Percentiles rank a stretch among this genome's conserved stretches.
phyloP scores from a whole-genome alignment of 495 filamentous ascomycete species.

The Penicillium coffeae region DNA sequence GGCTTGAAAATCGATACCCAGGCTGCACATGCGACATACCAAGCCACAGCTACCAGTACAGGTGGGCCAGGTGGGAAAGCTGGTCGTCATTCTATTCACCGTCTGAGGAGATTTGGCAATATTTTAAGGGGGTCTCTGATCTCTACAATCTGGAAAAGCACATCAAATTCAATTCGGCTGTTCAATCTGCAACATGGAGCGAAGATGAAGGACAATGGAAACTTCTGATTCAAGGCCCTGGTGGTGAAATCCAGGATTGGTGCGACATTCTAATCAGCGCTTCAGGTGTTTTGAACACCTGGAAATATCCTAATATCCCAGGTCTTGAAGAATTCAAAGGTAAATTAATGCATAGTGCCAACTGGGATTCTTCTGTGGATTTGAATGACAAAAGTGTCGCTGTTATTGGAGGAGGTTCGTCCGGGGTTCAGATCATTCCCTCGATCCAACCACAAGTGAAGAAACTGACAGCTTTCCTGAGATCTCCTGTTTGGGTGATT shows the following conservation, averaged over 20 bases:
- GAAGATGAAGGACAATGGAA: constrained; percentile 33
- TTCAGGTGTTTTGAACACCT: constrained; percentile 46
- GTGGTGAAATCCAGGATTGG: constrained; percentile 8
- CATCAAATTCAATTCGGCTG: constrained; percentile 39
- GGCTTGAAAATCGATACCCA: not conserved
- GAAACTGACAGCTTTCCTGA: not conserved
- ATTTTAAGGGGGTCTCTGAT: constrained; percentile 42
- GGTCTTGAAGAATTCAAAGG: constrained; percentile 14
- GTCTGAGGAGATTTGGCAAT: not conserved
- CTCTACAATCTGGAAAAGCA: constrained; percentile 53
- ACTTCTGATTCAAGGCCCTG: constrained; percentile 18
- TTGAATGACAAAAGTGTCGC: constrained; percentile 40
- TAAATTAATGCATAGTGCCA: constrained; percentile 21
- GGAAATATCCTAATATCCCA: constrained; percentile 38
- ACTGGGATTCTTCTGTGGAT: constrained; percentile 18
- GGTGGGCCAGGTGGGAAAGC: constrained; percentile 19
- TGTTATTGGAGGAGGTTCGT: constrained; percentile 45
- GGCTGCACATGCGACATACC: constrained; percentile 1
- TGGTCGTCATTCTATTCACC: not conserved
- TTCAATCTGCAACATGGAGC: constrained; percentile 48
- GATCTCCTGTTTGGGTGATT: not conserved
- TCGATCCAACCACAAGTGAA: not conserved
- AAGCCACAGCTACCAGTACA: not conserved
- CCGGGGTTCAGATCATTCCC: constrained; percentile 37
- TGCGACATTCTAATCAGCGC: constrained; percentile 47